phyloP scores from a whole-genome alignment of 345 rosid genomes.

The Excoecaria cochinchinensis region DNA sequence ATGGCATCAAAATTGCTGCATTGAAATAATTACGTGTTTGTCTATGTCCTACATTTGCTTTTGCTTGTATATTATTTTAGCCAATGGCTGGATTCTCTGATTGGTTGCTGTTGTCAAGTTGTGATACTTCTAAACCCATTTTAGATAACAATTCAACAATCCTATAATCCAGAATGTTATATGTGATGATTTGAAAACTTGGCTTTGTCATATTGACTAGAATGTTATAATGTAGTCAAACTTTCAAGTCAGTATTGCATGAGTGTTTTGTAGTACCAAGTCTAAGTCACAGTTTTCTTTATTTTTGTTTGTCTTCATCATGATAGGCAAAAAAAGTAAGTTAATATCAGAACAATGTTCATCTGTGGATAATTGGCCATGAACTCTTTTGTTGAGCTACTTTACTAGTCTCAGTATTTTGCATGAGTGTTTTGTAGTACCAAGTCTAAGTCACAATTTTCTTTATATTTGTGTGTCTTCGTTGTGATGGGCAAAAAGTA shows the following conservation, averaged over 20 bases:
- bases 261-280: neutral
- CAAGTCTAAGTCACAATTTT: neutral
- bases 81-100: neutral
- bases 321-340: neutral
- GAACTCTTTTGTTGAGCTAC: neutral
- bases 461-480: neutral
- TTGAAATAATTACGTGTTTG: neutral
- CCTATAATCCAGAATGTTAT: neutral
- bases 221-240: constrained; percentile 2
- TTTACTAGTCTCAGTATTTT: neutral
- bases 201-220: neutral
- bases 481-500: neutral
- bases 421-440: neutral
- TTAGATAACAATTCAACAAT: neutral
- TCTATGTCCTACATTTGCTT: neutral
- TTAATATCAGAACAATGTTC: neutral
- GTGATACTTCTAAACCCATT: neutral
- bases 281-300: neutral
- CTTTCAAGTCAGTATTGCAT: neutral
- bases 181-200: neutral
- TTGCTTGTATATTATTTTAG: neutral
- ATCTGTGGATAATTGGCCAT: neutral
- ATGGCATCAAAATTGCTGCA: neutral
- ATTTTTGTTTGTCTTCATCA: neutral
- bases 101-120: neutral